Base-by-base conservation (phyloP, 2,329 filamentous ascomycete species). In the Colletotrichum higginsianum region DNA sequence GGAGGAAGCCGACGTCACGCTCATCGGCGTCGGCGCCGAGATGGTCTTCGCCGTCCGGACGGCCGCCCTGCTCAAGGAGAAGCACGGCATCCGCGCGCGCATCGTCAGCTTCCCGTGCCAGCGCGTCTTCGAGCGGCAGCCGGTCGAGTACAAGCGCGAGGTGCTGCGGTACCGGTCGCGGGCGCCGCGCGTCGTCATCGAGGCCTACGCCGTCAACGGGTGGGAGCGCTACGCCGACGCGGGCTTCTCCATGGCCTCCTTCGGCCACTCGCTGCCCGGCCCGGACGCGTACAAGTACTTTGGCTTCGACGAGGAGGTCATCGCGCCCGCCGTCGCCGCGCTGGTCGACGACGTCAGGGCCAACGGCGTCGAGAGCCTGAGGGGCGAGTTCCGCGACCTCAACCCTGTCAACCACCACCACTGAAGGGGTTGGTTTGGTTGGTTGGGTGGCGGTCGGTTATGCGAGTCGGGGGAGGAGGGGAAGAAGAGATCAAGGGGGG, bases 161-260 rank as follows among this genome's bases (percentile, higher is more conserved):
- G 83, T 86, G 1, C 79, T 90, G 56, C 79, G 79, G 65, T 77
- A 83, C 72, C 80, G 82, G 38, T 80, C 83, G 74, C 78, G 79
- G 30, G 80, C 84, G 2, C 86, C 87, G 0, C 79, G 83, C 1
- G 86, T 92, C 18, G 86, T 90, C 5, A 87, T 92, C 53, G 90
- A 92, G 78, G 87, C 89, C 0, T 91, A 89, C 76, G 84, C 86
- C 1, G 82, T 85, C 1, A 86, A 87, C 70, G 87, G 88, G 0
- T 91, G 89, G 88, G 89, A 90, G 79, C 78, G 88, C 23, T 91
- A 90, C 75, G 88, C 88, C 0, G 86, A 90, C 77, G 89, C 88
- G 0, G 87, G 85, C 1, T 83, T 83, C 70, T 86, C 82, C 58
- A 86, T 90, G 84, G 82, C 83, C 55, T 80, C 81, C 0, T 91